These are phyloP conservation scores for Ustilago crameri DNA, from an alignment of 1,284 basidiomycete genomes.

Conservation along the genomic window DNA sequence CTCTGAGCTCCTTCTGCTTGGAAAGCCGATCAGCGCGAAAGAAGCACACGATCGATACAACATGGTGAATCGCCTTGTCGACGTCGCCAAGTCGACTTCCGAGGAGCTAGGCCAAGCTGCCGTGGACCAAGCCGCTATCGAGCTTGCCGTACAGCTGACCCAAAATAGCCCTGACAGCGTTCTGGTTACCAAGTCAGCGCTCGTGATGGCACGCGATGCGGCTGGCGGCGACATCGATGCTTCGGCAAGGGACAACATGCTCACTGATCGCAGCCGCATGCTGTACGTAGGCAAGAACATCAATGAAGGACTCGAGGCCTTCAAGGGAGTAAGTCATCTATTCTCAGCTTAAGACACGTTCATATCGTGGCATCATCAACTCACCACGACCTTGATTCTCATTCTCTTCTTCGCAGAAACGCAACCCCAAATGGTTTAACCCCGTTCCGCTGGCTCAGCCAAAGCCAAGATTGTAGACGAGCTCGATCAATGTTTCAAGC, in stretches of 20 bases:
- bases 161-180: constrained; percentile 83
- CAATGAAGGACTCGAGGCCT: constrained; percentile 73
- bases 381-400: background rate
- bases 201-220: constrained; percentile 48
- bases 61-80: constrained; percentile 70
- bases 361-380: background rate
- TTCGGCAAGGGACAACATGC: constrained; percentile 72
- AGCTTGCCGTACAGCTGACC: constrained; percentile 75
- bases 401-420: constrained; percentile 32
- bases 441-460: constrained; percentile 13
- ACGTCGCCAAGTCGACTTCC: constrained; percentile 71
- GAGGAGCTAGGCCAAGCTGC: constrained; percentile 73
- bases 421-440: constrained; percentile 47
- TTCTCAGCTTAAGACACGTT: too few species aligned
- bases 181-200: constrained; percentile 77
- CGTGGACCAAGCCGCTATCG: constrained; percentile 74
- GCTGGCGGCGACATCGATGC: constrained; percentile 72
- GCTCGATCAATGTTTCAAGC: too few species aligned
- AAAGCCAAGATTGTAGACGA: too few species aligned
- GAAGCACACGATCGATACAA: constrained; percentile 79
- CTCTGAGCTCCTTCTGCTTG: constrained; percentile 80
- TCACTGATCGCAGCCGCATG: constrained; percentile 72
- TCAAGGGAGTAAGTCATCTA: constrained; percentile 70
- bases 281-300: constrained; percentile 79
- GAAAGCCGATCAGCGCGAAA: constrained; percentile 75